Percentiles rank a stretch among this genome's conserved stretches.
Conservation (phyloP, 257 asterid genomes). For the Mentha longifolia region DNA sequence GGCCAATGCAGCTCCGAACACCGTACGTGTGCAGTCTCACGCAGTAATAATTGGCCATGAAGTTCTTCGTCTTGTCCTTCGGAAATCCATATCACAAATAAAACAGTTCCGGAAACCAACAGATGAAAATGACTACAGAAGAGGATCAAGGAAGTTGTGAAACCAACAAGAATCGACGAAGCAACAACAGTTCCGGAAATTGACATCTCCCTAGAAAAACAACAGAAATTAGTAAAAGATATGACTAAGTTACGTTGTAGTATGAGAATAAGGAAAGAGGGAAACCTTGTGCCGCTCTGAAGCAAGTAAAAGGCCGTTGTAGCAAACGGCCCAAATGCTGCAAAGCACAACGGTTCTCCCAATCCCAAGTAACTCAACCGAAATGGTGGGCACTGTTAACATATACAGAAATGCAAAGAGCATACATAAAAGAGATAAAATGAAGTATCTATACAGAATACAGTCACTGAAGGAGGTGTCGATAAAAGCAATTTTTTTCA, state of each 20-base stretch:
- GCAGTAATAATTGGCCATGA: conserved; percentile 77
- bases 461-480: too few species aligned
- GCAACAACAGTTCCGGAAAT: conserved; percentile 65
- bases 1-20: conserved; percentile 72
- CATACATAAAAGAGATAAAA: not conserved
- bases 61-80: conserved; percentile 68
- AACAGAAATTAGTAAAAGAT: conserved; percentile 20
- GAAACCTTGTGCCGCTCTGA: conserved; percentile 69
- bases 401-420: not conserved
- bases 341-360: conserved; percentile 95
- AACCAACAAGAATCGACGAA: conserved; percentile 82
- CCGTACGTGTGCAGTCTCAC: conserved; percentile 79
- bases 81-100: not conserved
- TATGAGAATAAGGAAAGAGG: conserved; percentile 7
- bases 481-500: too few species aligned
- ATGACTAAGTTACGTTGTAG: conserved; percentile 11
- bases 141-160: conserved; percentile 85
- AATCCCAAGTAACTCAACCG: conserved; percentile 84
- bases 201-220: conserved; percentile 52
- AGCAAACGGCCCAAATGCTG: conserved; percentile 92
- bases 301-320: conserved; percentile 90
- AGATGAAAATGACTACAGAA: conserved; percentile 97
- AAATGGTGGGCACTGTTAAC: conserved; percentile 89
- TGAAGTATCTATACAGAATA: not conserved
- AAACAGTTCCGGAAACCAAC: conserved; percentile 60